Conservation (phyloP, 805 yeast genomes). For the Candida verbasci region DNA sequence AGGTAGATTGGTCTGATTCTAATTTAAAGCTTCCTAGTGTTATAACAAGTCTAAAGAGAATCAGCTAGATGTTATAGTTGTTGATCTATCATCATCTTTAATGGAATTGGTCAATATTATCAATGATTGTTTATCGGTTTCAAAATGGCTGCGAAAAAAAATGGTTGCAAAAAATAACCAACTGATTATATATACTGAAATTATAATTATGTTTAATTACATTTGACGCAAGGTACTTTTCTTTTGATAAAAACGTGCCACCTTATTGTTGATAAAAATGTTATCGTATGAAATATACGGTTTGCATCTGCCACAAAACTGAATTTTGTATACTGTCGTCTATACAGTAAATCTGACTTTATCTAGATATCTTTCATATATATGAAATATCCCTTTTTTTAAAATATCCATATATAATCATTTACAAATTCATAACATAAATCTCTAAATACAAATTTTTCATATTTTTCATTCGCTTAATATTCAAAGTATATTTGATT, state of each 20-base stretch:
- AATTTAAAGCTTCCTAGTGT: too few relatives aligned
- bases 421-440: neutral
- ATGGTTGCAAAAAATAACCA: neutral
- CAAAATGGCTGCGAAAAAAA: slow-evolving; percentile 6
- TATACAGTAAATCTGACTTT: neutral
- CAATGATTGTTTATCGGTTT: too few relatives aligned
- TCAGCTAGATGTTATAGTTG: too few relatives aligned
- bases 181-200: too few relatives aligned
- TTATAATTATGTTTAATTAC: neutral
- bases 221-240: too few relatives aligned
- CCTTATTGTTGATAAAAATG: slow-evolving; percentile 3
- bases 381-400: neutral
- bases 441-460: neutral
- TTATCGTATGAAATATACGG: slow-evolving; percentile 1
- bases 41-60: too few relatives aligned
- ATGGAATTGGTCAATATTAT: too few relatives aligned
- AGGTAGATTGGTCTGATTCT: neutral
- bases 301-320: slow-evolving; percentile 4
- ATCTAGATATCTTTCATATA: neutral
- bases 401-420: neutral
- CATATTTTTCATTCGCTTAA: slow-evolving; percentile 1
- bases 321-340: neutral
- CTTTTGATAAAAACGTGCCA: neutral
- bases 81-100: too few relatives aligned
- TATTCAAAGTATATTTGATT: neutral